These are phyloP conservation scores for Piromyces finnis DNA, from an alignment of 192 early-diverging fungal genomes.

Conservation along the genomic window DNA sequence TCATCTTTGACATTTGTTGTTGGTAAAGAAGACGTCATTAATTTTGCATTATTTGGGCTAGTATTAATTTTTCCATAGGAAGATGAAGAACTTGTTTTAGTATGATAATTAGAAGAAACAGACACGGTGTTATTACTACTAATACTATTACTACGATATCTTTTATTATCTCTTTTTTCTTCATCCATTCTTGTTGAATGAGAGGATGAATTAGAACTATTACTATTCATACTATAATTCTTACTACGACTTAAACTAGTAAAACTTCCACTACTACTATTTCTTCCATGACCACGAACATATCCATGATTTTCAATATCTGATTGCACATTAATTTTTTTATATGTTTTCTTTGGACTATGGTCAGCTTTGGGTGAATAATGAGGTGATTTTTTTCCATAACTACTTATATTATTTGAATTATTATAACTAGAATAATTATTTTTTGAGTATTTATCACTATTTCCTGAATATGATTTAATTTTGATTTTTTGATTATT, in stretches of 20 bases:
- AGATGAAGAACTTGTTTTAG: not conserved
- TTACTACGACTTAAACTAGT: not conserved
- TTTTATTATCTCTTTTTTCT: not conserved
- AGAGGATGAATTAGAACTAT: not conserved
- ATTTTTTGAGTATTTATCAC: not conserved
- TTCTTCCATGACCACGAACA: not conserved
- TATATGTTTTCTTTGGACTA: not conserved
- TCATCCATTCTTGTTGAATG: not conserved
- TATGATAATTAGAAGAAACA: not conserved
- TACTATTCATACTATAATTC: not conserved
- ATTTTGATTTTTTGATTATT: not conserved
- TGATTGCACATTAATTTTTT: not conserved
- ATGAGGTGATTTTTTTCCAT: not conserved
- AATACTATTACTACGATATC: not conserved
- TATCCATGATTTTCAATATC: not conserved
- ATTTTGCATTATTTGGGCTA: not conserved
- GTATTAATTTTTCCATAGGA: not conserved
- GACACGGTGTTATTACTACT: not conserved
- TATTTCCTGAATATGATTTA: not conserved
- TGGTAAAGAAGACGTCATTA: not conserved
- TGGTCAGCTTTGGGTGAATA: not conserved
- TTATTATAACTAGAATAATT: not conserved
- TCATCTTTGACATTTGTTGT: not conserved
- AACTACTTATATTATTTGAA: not conserved
- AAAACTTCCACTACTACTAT: not conserved